Evolutionary conservation across 495 filamentous ascomycete genomes (phyloP).

Genomic region (Xylaria castorea): DNA sequence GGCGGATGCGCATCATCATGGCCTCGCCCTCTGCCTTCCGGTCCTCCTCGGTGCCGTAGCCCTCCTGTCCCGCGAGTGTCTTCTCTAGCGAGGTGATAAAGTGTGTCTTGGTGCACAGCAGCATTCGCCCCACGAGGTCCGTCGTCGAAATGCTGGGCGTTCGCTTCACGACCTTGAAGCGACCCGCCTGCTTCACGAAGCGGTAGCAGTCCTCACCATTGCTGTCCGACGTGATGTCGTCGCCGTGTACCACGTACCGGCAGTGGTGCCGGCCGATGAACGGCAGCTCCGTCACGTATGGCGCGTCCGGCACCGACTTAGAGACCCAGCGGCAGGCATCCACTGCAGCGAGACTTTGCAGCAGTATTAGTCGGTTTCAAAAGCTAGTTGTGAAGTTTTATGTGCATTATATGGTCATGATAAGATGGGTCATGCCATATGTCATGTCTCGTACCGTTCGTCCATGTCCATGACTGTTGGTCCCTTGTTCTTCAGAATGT

Average conservation of each 20-base stretch:
- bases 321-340: slow-evolving; percentile 96
- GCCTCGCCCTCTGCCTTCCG: slow-evolving; percentile 61
- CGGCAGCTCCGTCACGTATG: slow-evolving; percentile 90
- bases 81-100: slow-evolving; percentile 78
- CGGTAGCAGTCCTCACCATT: slow-evolving; percentile 95
- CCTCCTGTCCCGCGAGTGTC: slow-evolving; percentile 73
- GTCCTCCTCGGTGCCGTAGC: slow-evolving; percentile 71
- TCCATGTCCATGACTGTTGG: slow-evolving; percentile 94
- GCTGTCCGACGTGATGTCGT: slow-evolving; percentile 85
- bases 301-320: slow-evolving; percentile 78
- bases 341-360: slow-evolving; percentile 70
- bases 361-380: slow-evolving; percentile 29
- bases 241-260: slow-evolving; percentile 89
- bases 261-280: slow-evolving; percentile 97
- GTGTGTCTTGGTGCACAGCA: slow-evolving; percentile 87
- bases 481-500: slow-evolving; percentile 94
- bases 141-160: slow-evolving; percentile 97
- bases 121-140: slow-evolving; percentile 95
- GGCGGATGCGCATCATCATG: slow-evolving; percentile 72
- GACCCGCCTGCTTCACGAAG: slow-evolving; percentile 87
- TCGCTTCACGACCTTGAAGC: slow-evolving; percentile 94
- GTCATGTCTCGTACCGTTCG: slow-evolving; percentile 68
- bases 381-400: not conserved
- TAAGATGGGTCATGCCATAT: slow-evolving; percentile 17
- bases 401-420: slow-evolving; percentile 7